Evolutionary conservation across 306 rosid species (phyloP).

Genomic region (Cucurbita pepo): DNA sequence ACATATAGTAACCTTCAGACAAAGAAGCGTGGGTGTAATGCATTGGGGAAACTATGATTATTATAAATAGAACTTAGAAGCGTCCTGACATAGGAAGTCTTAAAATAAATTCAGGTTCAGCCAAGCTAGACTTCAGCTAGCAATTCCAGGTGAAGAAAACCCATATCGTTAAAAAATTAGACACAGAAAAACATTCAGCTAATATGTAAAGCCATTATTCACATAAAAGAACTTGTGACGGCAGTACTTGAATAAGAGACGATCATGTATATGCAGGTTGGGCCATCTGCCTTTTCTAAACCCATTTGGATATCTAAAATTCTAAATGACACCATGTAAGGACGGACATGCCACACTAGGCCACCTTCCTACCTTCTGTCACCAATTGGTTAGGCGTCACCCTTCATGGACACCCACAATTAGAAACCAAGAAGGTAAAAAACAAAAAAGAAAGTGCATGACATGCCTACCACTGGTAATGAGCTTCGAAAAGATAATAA

Average conservation of each 20-base stretch:
- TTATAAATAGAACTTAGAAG: background rate
- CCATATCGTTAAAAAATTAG: background rate
- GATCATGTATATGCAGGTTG: background rate
- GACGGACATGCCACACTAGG: background rate
- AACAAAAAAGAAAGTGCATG: background rate
- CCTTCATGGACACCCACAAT: background rate
- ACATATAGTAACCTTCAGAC: background rate
- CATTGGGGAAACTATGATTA: background rate
- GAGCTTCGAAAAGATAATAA: background rate
- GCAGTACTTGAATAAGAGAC: background rate
- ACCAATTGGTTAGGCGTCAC: background rate
- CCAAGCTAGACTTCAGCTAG: background rate
- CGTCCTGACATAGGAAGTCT: background rate
- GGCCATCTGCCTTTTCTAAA: background rate
- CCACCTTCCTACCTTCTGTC: background rate
- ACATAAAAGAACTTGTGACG: background rate
- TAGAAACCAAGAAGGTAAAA: background rate
- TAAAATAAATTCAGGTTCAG: background rate
- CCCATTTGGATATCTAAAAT: background rate
- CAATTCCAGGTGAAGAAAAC: background rate
- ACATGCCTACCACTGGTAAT: background rate
- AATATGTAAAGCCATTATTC: background rate
- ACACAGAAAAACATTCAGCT: background rate
- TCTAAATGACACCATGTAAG: background rate
- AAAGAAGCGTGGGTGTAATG: background rate